Evolutionary conservation across 768 basidiomycete genomes (phyloP).

Genomic region (Austroboletus eburneus): DNA sequence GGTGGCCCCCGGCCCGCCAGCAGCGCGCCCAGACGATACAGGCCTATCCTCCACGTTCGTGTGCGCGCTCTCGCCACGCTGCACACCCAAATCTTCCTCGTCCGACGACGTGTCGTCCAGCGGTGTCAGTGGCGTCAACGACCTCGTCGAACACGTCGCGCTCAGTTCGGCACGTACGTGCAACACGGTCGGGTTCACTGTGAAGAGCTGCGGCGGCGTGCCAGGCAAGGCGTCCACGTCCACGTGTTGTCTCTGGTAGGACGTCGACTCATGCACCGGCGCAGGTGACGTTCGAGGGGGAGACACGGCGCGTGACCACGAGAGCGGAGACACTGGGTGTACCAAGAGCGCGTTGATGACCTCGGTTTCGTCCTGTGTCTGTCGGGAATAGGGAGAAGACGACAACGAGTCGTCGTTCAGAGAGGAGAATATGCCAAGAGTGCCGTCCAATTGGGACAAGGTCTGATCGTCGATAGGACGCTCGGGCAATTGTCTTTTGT

Average conservation of each 20-base stretch:
- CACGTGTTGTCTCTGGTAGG: neutral
- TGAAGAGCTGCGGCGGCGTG: neutral
- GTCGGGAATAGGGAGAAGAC: neutral
- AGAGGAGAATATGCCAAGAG: no score
- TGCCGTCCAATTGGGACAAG: no score
- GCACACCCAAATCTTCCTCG: neutral
- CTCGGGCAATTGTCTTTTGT: no score
- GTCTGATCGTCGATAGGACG: no score
- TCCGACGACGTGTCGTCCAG: conserved; percentile 3
- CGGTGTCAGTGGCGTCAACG: conserved; percentile 9
- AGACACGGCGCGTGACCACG: no score
- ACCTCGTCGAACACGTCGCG: neutral
- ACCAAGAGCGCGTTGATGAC: conserved; percentile 19
- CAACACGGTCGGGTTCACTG: conserved; percentile 13
- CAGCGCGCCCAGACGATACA: neutral
- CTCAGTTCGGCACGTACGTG: conserved; percentile 3
- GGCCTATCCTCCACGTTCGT: neutral
- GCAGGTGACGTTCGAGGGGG: no score
- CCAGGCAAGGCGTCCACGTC: neutral
- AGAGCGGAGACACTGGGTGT: conserved; percentile 13
- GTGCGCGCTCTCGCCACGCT: no score
- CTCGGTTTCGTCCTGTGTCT: conserved; percentile 19
- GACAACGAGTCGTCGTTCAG: no score
- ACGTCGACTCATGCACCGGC: neutral
- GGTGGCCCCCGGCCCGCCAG: conserved; percentile 19